phyloP scores from a whole-genome alignment of 176 grass and related monocot genomes.

The Oryza punctata region DNA sequence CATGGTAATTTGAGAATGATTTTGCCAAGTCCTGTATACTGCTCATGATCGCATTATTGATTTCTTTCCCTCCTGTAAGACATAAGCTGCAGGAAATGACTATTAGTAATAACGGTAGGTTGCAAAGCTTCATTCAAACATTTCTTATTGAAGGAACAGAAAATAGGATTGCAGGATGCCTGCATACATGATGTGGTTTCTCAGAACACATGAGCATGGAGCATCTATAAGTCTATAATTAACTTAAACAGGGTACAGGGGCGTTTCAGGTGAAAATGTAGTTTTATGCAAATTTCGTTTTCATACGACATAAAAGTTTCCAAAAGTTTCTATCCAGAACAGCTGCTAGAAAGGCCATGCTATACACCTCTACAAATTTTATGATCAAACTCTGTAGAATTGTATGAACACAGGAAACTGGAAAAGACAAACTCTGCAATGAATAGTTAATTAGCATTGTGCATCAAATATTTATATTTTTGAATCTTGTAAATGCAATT shows the following conservation, averaged over 20 bases:
- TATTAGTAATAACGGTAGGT: conserved; percentile 34
- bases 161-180: background rate
- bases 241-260: background rate
- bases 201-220: conserved; percentile 13
- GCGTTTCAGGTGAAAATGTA: background rate
- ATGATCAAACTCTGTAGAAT: background rate
- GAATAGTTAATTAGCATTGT: background rate
- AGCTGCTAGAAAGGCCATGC: background rate
- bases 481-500: background rate
- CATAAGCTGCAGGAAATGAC: conserved; percentile 67
- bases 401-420: background rate
- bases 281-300: background rate
- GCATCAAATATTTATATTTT: background rate
- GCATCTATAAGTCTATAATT: background rate
- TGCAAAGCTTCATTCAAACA: conserved; percentile 19
- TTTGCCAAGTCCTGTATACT: conserved; percentile 94
- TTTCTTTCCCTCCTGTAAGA: conserved; percentile 87
- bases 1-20: conserved; percentile 81
- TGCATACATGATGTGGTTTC: conserved; percentile 8
- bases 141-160: conserved; percentile 1
- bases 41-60: conserved; percentile 96
- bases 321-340: background rate
- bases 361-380: background rate
- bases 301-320: background rate
- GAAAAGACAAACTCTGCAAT: background rate